Percentiles rank a stretch among this genome's conserved stretches.
Evolutionary conservation across 495 filamentous ascomycete genomes (phyloP).

Genomic region (Jackrogersella minutella): DNA sequence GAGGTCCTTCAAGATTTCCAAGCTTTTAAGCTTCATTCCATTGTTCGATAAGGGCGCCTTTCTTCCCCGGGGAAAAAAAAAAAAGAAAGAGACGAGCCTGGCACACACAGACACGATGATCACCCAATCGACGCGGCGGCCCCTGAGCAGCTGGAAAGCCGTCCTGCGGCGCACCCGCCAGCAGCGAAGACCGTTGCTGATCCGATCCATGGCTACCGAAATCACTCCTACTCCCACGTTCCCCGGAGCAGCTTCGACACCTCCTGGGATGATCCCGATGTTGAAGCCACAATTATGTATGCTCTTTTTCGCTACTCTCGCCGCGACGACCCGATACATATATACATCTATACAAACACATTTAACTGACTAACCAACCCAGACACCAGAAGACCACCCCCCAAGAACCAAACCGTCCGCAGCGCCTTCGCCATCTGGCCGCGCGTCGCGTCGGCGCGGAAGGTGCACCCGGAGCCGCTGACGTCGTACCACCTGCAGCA

Average conservation of each 20-base stretch:
- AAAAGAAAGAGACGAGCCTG: no score
- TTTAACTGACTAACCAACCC: neutral
- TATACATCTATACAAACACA: no score
- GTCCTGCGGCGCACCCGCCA: constrained; percentile 56
- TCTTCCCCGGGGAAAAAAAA: no score
- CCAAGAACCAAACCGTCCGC: constrained; percentile 40
- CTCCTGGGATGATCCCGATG: neutral
- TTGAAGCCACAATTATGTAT: neutral
- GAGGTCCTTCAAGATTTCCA: constrained; percentile 6
- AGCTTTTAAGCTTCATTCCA: no score
- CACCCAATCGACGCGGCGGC: constrained; percentile 65
- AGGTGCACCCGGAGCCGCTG: constrained; percentile 18
- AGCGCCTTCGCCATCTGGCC: constrained; percentile 58
- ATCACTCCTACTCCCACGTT: constrained; percentile 35
- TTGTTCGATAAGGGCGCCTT: no score
- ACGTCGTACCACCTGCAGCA: constrained; percentile 68
- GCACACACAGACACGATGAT: constrained; percentile 63
- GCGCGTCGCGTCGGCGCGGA: constrained; percentile 58
- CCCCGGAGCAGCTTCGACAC: constrained; percentile 13
- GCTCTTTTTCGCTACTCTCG: no score
- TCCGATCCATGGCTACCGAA: constrained; percentile 49
- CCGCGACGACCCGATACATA: no score
- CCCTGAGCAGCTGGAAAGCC: constrained; percentile 71
- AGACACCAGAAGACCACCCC: constrained; percentile 34
- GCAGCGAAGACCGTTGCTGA: constrained; percentile 49